Conservation (phyloP, 176 grass and related monocot species). For the Paspalum vaginatum region DNA sequence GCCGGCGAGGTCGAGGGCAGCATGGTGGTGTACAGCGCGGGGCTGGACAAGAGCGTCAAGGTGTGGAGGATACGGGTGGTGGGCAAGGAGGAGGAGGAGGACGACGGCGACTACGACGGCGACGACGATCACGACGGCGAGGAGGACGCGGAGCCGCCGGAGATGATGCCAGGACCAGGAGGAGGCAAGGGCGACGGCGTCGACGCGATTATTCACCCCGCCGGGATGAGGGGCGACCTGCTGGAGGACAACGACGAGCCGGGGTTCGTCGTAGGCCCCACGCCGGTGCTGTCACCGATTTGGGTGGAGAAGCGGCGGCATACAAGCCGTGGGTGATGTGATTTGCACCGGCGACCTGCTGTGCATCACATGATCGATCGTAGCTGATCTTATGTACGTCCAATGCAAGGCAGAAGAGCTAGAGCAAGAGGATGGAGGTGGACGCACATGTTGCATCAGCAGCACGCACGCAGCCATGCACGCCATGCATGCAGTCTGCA, state of each 20-base stretch:
- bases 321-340: slow-evolving; percentile 44
- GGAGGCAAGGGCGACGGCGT: too few relatives aligned
- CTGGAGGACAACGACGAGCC: background rate
- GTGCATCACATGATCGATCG: too few relatives aligned
- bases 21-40: slow-evolving; percentile 82
- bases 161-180: too few relatives aligned
- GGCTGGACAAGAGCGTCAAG: slow-evolving; percentile 85
- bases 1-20: slow-evolving; percentile 65
- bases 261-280: slow-evolving; percentile 17
- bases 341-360: too few relatives aligned
- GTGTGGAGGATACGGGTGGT: slow-evolving; percentile 90
- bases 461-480: too few relatives aligned
- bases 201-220: too few relatives aligned
- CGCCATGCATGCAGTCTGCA: too few relatives aligned
- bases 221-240: background rate
- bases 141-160: too few relatives aligned
- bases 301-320: slow-evolving; percentile 74
- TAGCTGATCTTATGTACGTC: too few relatives aligned
- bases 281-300: slow-evolving; percentile 66
- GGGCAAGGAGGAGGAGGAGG: slow-evolving; percentile 48
- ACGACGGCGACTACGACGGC: background rate
- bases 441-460: too few relatives aligned
- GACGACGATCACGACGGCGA: background rate
- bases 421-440: too few relatives aligned
- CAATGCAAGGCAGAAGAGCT: too few relatives aligned